phyloP scores from a whole-genome alignment of 2,329 filamentous ascomycete species.

The Pestalotiopsis sp. region DNA sequence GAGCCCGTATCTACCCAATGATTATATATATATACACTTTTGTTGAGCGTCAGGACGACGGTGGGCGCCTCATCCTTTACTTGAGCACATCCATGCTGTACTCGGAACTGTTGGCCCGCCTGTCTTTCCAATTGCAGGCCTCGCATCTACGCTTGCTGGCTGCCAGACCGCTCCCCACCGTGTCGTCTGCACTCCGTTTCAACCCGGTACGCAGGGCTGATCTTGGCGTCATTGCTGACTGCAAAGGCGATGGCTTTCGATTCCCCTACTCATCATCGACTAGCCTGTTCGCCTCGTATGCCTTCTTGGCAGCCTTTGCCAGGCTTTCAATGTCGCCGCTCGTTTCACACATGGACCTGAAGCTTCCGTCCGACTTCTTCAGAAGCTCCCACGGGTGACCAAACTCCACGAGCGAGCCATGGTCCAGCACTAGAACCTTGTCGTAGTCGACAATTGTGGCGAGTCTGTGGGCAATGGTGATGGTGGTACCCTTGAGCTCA shows the following conservation, averaged over 20 bases:
- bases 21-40: slow-evolving; percentile 4
- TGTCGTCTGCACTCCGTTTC: background rate
- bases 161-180: background rate
- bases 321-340: slow-evolving; percentile 59
- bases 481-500: slow-evolving; percentile 89
- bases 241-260: background rate
- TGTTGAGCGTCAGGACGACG: background rate
- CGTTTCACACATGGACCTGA: slow-evolving; percentile 67
- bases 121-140: background rate
- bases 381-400: slow-evolving; percentile 87
- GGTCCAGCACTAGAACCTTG: slow-evolving; percentile 92
- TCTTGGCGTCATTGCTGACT: background rate
- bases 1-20: slow-evolving; percentile 1
- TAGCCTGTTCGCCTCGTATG: slow-evolving; percentile 41
- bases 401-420: slow-evolving; percentile 84
- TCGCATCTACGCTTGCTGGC: background rate
- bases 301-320: slow-evolving; percentile 57
- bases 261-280: slow-evolving; percentile 38
- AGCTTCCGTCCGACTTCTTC: slow-evolving; percentile 66
- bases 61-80: background rate
- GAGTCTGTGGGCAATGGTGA: slow-evolving; percentile 93
- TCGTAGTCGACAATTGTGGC: slow-evolving; percentile 99
- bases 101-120: background rate
- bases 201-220: background rate
- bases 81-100: slow-evolving; percentile 9